Evolutionary conservation across 2,329 filamentous ascomycete species (phyloP), one percentile per base, ranked within the genome.

Genomic region (Arthrobotrys musiformis): DNA sequence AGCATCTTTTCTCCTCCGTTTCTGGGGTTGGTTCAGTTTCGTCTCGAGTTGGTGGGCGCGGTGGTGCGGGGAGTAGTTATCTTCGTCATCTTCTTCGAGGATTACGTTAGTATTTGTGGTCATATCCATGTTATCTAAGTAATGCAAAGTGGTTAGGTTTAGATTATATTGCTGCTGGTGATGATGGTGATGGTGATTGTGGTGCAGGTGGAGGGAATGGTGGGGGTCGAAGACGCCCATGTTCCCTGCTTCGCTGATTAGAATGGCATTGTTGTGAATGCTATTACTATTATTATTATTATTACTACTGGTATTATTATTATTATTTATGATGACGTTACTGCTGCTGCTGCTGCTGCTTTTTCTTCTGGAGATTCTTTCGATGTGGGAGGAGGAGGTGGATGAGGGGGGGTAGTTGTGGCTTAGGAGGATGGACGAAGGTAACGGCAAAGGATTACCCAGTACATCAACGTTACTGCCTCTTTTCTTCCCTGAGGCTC

Each of bases 1-100:
- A 5, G 68, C 73, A 63, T 78, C 74, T 30, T 69, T 54, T 54
- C 74, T 62, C 44, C 74, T 46, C 54, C 74, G 61, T 68, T 78
- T 78, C 62, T 72, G 56, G 17, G 58, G 48, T 15, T 50, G 69
- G 17, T 19, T 33, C 13, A 56, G 15, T 11, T 26, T 13, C n/a
- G n/a, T n/a, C n/a, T n/a, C n/a, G 46, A 11, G 9, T 24, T 28
- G 19, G 9, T 50, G 7, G 46, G 2, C 11, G 24, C 5, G 22
- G 19, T 40, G 33, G 28, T 35, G 30, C n/a, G n/a, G n/a, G n/a
- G n/a, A n/a, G 30, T 35, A 11, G 30, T 17, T n/a, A 17, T 54
- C 44, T 50, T 70, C 50, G 17, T 61, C 40, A 15, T 58, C 62
- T 48, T 68, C 52, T 35, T 35, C 22, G 37, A 40, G 13, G 11